Conservation (phyloP, 805 yeast genomes). For the Spathaspora arborariae region DNA sequence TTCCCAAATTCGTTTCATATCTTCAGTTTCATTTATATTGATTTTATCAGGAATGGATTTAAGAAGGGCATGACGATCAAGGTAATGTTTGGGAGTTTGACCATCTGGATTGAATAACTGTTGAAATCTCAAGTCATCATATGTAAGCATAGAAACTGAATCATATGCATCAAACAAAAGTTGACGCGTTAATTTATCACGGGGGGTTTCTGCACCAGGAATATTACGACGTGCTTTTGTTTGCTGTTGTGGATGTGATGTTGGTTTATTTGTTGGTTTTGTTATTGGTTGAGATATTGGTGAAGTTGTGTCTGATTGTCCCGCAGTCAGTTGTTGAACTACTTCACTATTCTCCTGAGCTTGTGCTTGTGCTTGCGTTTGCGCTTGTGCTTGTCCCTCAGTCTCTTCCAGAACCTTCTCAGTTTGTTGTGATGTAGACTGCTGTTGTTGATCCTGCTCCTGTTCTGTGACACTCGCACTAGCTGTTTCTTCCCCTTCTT, state of each 20-base stretch:
- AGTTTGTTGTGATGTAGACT: too few relatives aligned
- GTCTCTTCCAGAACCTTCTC: not conserved
- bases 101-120: not conserved
- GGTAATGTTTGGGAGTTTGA: constrained; percentile 29
- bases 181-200: not conserved
- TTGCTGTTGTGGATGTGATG: too few relatives aligned
- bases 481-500: not conserved
- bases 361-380: not conserved
- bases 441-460: not conserved
- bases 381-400: not conserved
- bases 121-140: not conserved
- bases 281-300: not conserved
- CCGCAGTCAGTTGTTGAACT: not conserved
- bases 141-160: not conserved
- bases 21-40: constrained; percentile 28
- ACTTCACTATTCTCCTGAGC: not conserved
- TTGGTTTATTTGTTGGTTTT: not conserved
- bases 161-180: not conserved
- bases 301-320: not conserved
- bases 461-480: not conserved
- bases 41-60: constrained; percentile 33
- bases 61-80: constrained; percentile 28
- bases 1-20: constrained; percentile 23
- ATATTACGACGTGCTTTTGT: not conserved
- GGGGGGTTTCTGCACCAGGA: not conserved